Evolutionary conservation across 2,329 filamentous ascomycete species (phyloP), one percentile per base, ranked within the genome.

Genomic region (Alternaria burnsii): DNA sequence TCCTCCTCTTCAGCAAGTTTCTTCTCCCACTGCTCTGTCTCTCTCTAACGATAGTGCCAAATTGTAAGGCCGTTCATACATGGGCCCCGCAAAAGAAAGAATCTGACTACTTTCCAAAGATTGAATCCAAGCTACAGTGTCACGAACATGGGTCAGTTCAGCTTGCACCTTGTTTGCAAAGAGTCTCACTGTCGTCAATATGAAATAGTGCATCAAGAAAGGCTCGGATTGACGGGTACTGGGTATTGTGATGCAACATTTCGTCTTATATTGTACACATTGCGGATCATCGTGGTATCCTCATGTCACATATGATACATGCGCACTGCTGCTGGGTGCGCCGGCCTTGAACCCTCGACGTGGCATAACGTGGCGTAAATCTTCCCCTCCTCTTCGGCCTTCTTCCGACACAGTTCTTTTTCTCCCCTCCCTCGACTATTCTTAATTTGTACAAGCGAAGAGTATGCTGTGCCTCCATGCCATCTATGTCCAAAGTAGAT

Each of bases 221-320:
- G 32, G 14, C 34, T 2, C 11, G 5, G 16, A 41, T 3, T 20
- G 18, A 20, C 41, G 26, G 34, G 14, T 4, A 36, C 9, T 38
- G 46, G 46, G 46, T 50, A 48, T 43, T 59, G 52, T 47, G 46
- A 59, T 63, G 54, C 51, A 63, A 47, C 55, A 42, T 63, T 61
- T 18, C 38, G 53, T 43, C 40, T 43, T 54, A 40, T 63, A 63
- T 61, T 61, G 36, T 66, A 63, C 63, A 66, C 50, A 54, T 52
- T 60, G 52, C 34, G 55, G 48, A 54, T 59, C 52, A 7, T 56
- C 52, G 40, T 61, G 55, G 47, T 63, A 58, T 59, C 62, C 52
- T 55, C 46, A 58, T 62, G 66, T 55, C 60, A 67, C 60, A 66
- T 69, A 69, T 67, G 58, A 59, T 69, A 69, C 66, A 69, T 62